phyloP scores from a whole-genome alignment of 75 land plant species.

The Larix kaempferi region DNA sequence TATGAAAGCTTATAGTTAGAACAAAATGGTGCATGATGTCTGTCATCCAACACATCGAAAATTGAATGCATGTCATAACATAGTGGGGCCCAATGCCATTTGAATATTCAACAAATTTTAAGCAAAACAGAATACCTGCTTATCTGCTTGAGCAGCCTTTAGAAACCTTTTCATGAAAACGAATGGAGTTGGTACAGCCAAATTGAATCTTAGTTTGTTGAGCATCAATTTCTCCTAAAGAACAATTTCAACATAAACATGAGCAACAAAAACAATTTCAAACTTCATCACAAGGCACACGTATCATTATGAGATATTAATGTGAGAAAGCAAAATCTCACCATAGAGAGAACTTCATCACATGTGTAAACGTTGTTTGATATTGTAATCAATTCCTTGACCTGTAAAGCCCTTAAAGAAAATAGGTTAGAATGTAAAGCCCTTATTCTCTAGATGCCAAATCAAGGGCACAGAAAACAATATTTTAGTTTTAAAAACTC shows the following conservation, averaged over 20 bases:
- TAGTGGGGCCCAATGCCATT: too few relatives aligned
- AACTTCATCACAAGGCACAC: neutral
- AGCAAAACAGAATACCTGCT: constrained; percentile 30
- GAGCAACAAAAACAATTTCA: constrained; percentile 5
- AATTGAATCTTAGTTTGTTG: constrained; percentile 57
- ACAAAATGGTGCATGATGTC: too few relatives aligned
- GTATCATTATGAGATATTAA: neutral
- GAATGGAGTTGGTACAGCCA: constrained; percentile 78
- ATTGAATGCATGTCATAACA: too few relatives aligned
- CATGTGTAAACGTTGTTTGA: constrained; percentile 66
- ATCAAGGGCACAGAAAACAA: neutral
- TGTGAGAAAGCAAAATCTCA: constrained; percentile 13
- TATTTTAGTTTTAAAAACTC: neutral
- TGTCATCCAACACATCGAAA: too few relatives aligned
- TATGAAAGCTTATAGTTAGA: too few relatives aligned
- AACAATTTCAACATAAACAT: too few relatives aligned
- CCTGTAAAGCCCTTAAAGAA: constrained; percentile 15
- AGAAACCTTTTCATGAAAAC: constrained; percentile 81
- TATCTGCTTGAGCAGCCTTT: constrained; percentile 75
- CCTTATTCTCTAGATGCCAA: neutral
- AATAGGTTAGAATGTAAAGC: neutral
- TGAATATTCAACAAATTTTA: neutral
- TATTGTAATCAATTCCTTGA: constrained; percentile 54
- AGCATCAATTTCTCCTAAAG: constrained; percentile 72
- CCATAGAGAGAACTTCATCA: constrained; percentile 65